phyloP scores from a whole-genome alignment of 2,329 filamentous ascomycete species.

The Metarhizium brunneum region DNA sequence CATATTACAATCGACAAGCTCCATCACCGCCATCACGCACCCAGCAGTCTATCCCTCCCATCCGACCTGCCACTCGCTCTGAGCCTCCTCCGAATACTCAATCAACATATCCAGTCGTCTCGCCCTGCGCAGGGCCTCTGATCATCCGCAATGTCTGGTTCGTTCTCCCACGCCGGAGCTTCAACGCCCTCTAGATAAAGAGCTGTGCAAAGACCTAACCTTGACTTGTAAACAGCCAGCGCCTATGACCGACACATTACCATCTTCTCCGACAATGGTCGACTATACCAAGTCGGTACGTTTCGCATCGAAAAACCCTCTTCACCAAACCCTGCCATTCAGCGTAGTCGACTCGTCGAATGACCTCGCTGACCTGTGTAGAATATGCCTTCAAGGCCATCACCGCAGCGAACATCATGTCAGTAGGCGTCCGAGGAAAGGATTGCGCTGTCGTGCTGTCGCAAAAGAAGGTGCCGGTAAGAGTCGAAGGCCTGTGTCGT shows the following conservation, averaged over 20 bases:
- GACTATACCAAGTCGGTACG: slow-evolving; percentile 98
- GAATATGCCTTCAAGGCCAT: slow-evolving; percentile 99
- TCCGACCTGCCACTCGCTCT: slow-evolving; percentile 1
- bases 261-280: slow-evolving; percentile 98
- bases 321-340: background rate
- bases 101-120: background rate
- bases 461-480: slow-evolving; percentile 98
- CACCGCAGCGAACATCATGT: slow-evolving; percentile 98
- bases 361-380: slow-evolving; percentile 27
- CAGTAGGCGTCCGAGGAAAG: slow-evolving; percentile 91
- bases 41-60: slow-evolving; percentile 4
- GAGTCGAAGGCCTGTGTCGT: slow-evolving; percentile 24
- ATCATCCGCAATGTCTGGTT: slow-evolving; percentile 43
- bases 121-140: slow-evolving; percentile 11
- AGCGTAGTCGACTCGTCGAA: background rate
- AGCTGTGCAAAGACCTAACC: slow-evolving; percentile 14
- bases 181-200: background rate
- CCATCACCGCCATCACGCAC: slow-evolving; percentile 6
- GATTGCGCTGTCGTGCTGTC: slow-evolving; percentile 94
- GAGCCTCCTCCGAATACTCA: slow-evolving; percentile 1
- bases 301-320: slow-evolving; percentile 15
- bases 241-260: slow-evolving; percentile 99
- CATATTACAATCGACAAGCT: slow-evolving; percentile 10
- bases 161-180: slow-evolving; percentile 11
- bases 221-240: slow-evolving; percentile 34